Evolutionary conservation across 306 rosid genomes (phyloP).

Genomic region (Ammopiptanthus mongolicus): DNA sequence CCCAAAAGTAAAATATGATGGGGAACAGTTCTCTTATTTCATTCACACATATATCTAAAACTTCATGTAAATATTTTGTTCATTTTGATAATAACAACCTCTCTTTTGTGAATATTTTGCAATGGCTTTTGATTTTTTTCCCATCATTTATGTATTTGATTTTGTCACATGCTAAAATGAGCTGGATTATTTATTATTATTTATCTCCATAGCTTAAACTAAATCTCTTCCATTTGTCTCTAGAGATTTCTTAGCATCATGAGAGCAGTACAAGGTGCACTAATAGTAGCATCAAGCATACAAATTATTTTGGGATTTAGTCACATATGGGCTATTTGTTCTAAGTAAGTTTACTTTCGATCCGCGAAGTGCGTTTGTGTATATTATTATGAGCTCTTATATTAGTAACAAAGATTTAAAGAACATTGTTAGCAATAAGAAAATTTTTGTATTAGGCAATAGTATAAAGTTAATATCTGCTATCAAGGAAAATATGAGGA

Average conservation of each 20-base stretch:
- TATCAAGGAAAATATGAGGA: constrained; percentile 3
- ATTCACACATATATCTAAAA: too few relatives aligned
- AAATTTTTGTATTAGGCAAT: neutral
- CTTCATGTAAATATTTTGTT: too few relatives aligned
- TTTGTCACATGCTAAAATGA: too few relatives aligned
- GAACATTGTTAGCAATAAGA: neutral
- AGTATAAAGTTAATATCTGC: neutral
- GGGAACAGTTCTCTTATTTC: constrained; percentile 67
- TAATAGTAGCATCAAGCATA: constrained; percentile 81
- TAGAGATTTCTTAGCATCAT: constrained; percentile 79
- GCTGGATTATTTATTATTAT: too few relatives aligned
- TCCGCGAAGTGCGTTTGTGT: neutral
- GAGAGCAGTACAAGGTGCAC: constrained; percentile 88
- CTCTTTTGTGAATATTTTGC: neutral
- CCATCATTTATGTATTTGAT: too few relatives aligned
- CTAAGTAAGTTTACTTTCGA: constrained; percentile 45
- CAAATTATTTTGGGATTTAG: constrained; percentile 85
- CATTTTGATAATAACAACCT: constrained; percentile 1
- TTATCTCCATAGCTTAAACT: neutral
- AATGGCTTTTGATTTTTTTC: too few relatives aligned
- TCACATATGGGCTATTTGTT: constrained; percentile 87
- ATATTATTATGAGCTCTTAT: neutral
- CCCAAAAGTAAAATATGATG: constrained; percentile 80
- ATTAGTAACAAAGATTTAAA: neutral
- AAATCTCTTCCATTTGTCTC: constrained; percentile 15